phyloP scores from a whole-genome alignment of 78 protist genomes.

The Monocercomonoides exilis region DNA sequence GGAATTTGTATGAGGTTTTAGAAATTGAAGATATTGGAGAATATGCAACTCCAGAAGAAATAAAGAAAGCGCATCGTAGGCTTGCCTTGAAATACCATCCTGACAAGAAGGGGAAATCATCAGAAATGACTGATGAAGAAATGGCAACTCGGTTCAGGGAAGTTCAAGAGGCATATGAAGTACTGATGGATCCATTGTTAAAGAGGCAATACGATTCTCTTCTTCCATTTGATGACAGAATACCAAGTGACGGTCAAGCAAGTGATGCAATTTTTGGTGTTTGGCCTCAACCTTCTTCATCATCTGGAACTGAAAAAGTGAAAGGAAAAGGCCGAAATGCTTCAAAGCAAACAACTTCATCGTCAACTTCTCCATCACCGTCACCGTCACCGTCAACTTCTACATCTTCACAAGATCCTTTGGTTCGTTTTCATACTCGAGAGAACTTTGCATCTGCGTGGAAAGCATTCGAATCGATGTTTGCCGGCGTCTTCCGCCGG shows the following conservation, averaged over 20 bases:
- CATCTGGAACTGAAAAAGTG: constrained; percentile 17
- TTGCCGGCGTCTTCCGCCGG: background rate
- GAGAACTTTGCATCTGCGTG: background rate
- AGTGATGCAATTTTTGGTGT: constrained; percentile 22
- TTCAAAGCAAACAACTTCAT: background rate
- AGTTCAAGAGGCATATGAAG: constrained; percentile 47
- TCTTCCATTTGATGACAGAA: constrained; percentile 60
- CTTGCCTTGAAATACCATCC: constrained; percentile 66
- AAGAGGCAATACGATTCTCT: constrained; percentile 66
- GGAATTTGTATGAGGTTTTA: constrained; percentile 63
- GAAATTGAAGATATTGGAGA: constrained; percentile 54
- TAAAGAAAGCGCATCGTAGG: constrained; percentile 49
- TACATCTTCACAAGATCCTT: too few species aligned
- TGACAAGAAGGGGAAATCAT: constrained; percentile 52
- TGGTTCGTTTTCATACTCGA: background rate
- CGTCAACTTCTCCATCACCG: too few species aligned
- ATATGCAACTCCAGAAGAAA: constrained; percentile 64
- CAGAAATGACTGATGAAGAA: constrained; percentile 37
- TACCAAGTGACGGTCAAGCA: constrained; percentile 33
- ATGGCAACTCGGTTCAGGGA: constrained; percentile 52
- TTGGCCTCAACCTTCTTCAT: constrained; percentile 49
- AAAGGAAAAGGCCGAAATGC: background rate
- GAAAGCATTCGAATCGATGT: background rate
- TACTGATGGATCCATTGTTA: constrained; percentile 41
- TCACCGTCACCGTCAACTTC: too few species aligned